Conservation (phyloP, 164 flowering plant genomes). For the Tinospora cordifolia region DNA sequence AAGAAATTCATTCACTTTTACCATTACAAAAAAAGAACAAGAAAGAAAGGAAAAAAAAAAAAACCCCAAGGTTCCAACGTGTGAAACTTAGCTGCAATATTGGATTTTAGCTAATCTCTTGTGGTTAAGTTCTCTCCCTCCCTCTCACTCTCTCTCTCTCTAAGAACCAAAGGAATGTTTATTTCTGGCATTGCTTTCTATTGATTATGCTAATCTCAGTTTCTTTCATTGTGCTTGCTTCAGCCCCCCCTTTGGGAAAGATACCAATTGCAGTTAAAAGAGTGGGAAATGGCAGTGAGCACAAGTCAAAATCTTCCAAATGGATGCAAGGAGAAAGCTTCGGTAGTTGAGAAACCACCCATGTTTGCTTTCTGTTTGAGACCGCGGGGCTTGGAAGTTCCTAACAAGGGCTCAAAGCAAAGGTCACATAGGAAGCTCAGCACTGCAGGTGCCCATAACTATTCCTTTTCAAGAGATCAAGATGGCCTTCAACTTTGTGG, state of each 20-base stretch:
- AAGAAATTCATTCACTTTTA: background rate
- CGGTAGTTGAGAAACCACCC: slow-evolving; percentile 57
- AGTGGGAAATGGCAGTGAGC: slow-evolving; percentile 55
- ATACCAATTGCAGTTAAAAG: slow-evolving; percentile 69
- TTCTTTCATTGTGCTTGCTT: slow-evolving; percentile 21
- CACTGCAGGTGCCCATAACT: slow-evolving; percentile 40
- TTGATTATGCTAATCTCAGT: background rate
- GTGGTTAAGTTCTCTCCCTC: background rate
- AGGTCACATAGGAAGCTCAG: slow-evolving; percentile 69
- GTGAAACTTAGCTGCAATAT: background rate
- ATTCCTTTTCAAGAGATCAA: slow-evolving; percentile 40
- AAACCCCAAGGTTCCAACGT: background rate
- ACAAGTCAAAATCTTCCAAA: slow-evolving; percentile 28
- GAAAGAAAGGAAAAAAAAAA: too few species aligned
- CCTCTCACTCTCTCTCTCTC: background rate
- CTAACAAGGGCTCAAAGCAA: slow-evolving; percentile 76
- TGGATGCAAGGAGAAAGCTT: slow-evolving; percentile 41
- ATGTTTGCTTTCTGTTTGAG: slow-evolving; percentile 95
- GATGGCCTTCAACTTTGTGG: slow-evolving; percentile 48
- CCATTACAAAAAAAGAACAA: too few species aligned
- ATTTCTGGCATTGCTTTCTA: background rate
- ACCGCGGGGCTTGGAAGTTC: slow-evolving; percentile 91
- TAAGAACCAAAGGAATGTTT: background rate
- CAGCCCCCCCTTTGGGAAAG: slow-evolving; percentile 96
- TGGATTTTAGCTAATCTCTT: background rate